Evolutionary conservation across 306 rosid genomes (phyloP).

Genomic region (Bauhinia variegata): DNA sequence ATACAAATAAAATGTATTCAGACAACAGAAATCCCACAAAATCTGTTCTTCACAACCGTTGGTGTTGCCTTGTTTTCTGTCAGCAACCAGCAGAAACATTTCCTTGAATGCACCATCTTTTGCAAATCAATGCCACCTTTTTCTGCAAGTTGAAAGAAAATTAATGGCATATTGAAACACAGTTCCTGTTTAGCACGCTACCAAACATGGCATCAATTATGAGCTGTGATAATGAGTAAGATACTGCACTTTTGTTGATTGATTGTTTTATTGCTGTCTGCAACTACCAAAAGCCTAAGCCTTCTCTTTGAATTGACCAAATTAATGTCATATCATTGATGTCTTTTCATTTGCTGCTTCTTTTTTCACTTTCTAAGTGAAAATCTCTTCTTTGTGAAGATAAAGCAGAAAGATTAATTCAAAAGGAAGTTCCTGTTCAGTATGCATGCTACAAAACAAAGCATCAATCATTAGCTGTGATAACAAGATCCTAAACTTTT

Average conservation of each 20-base stretch:
- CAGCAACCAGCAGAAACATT: conserved; percentile 25
- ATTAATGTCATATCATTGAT: neutral
- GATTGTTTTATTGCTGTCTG: too few species aligned
- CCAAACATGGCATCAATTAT: too few species aligned
- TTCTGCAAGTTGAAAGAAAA: too few species aligned
- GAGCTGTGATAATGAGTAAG: too few species aligned
- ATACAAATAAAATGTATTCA: conserved; percentile 14
- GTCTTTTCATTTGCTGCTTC: too few species aligned
- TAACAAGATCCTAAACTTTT: neutral
- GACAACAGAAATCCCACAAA: conserved; percentile 12
- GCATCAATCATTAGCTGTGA: conserved; percentile 1
- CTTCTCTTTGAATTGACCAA: conserved; percentile 7
- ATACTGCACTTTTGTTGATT: too few species aligned
- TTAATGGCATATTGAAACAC: too few species aligned
- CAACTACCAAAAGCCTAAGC: neutral
- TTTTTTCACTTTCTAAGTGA: neutral
- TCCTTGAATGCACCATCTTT: conserved; percentile 34
- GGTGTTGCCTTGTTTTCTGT: conserved; percentile 25
- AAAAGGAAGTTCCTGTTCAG: neutral
- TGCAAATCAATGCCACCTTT: neutral
- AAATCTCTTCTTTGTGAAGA: neutral
- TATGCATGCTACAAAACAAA: conserved; percentile 2
- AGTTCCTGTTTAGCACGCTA: too few species aligned
- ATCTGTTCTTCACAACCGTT: neutral
- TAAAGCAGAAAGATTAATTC: conserved; percentile 1